These are phyloP conservation scores for Neoconidiobolus thromboides DNA, from an alignment of 371 early-diverging fungal genomes.

Conservation along the genomic window DNA sequence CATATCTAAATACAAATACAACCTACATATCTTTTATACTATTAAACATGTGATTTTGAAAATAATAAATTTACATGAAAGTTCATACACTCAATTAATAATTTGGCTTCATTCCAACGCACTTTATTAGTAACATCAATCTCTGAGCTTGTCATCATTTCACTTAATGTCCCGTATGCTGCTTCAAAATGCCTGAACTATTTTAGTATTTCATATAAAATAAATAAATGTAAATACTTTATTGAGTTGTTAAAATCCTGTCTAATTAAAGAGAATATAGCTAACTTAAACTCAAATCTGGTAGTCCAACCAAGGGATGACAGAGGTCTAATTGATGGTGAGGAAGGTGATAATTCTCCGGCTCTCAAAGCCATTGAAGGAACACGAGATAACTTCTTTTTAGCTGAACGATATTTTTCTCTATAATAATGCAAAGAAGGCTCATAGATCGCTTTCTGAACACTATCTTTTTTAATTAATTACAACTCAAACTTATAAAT, in stretches of 20 bases:
- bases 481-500: neutral
- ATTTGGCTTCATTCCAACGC: neutral
- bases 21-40: neutral
- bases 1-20: neutral
- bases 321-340: conserved; percentile 22
- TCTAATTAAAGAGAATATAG: conserved; percentile 48
- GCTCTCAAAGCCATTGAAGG: no score
- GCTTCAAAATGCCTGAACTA: conserved; percentile 30
- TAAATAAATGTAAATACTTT: conserved; percentile 18
- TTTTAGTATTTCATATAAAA: neutral
- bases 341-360: conserved; percentile 14
- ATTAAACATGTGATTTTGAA: neutral
- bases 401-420: conserved; percentile 44
- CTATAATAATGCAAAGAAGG: conserved; percentile 46
- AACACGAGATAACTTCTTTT: conserved; percentile 43
- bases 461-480: conserved; percentile 13
- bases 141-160: conserved; percentile 29
- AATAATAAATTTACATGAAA: neutral
- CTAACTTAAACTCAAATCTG: conserved; percentile 68
- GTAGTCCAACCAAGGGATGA: conserved; percentile 49
- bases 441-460: conserved; percentile 46
- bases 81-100: conserved; percentile 2
- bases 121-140: conserved; percentile 9
- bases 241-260: conserved; percentile 58
- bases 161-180: conserved; percentile 38